Base-by-base conservation (phyloP, 2,329 filamentous ascomycete genomes). In the Claviceps purpurea region DNA sequence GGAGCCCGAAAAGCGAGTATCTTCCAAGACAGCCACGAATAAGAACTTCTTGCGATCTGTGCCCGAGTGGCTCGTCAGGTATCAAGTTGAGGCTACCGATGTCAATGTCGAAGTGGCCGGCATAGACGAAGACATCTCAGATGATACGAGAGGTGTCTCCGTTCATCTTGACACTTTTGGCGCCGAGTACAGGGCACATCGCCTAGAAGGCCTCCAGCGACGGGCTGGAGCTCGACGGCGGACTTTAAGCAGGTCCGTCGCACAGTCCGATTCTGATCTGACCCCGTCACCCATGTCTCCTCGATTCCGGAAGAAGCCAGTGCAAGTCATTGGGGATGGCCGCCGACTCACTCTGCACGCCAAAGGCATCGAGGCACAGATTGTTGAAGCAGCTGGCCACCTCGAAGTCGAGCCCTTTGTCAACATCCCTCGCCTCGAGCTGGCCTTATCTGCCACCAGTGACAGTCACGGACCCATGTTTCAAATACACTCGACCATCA, bases 61-160 rank as follows among this genome's bases (percentile, higher is more conserved):
- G 55, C 94, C 93, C 0, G 68, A 79, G 2, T 98, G 93, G 93
- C 74, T 98, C 6, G 69, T 90, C 40, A 83, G 91, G 55, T 84
- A 89, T 56, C 84, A 88, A 52, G 74, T 98, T 5, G 87, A 95
- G 63, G 89, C 88, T 1, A 86, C 86, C 4, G 89, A 95, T 56
- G 89, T 95, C 61, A 93, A 87, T 59, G 74, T 95, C 49, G 91
- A 98, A 65, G 78, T 97, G 50, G 93, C 93, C 18, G 93, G 93
- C 2, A 75, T 93, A 22, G 94, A 98, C 62, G 75, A 84, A 47
- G 81, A 84, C 20, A 88, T 97, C 38, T 95, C 90, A 0, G 78
- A 84, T 45, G 81, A 91, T 52, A 85, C 85, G 14, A 81, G 89
- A 22, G 93, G 93, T 18, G 76, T 95, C 42, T 89, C 88, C 0